phyloP scores from a whole-genome alignment of 306 rosid genomes.

The Prunus mira region DNA sequence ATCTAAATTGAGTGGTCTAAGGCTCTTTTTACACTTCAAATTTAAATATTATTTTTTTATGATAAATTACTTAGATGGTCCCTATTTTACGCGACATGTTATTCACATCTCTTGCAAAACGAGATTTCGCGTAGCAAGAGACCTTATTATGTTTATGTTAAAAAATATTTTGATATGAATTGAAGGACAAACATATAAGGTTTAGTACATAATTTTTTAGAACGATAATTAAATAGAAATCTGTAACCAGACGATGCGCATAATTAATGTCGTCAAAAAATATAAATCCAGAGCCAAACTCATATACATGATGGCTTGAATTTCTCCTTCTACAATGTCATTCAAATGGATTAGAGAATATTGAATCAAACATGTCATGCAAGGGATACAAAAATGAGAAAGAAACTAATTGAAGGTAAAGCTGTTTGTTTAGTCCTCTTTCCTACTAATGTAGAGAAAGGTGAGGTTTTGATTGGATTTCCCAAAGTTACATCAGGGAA shows the following conservation, averaged over 20 bases:
- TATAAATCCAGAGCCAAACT: background rate
- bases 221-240: background rate
- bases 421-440: constrained; percentile 36
- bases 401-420: constrained; percentile 31
- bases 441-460: constrained; percentile 30
- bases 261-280: background rate
- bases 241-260: background rate
- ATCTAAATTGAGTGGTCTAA: constrained; percentile 12
- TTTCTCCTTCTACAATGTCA: constrained; percentile 22
- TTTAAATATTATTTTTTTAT: too few relatives aligned
- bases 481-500: constrained; percentile 34
- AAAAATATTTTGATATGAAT: too few relatives aligned
- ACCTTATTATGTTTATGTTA: too few relatives aligned
- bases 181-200: too few relatives aligned
- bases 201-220: background rate
- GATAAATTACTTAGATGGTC: too few relatives aligned
- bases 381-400: constrained; percentile 30
- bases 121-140: too few relatives aligned
- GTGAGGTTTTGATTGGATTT: constrained; percentile 48
- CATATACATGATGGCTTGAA: background rate
- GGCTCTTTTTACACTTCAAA: background rate
- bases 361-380: constrained; percentile 5
- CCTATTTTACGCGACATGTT: too few relatives aligned
- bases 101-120: too few relatives aligned
- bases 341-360: constrained; percentile 14